These are phyloP conservation scores for Typha latifolia DNA, from an alignment of 176 grass and related monocot genomes.

Conservation along the genomic window DNA sequence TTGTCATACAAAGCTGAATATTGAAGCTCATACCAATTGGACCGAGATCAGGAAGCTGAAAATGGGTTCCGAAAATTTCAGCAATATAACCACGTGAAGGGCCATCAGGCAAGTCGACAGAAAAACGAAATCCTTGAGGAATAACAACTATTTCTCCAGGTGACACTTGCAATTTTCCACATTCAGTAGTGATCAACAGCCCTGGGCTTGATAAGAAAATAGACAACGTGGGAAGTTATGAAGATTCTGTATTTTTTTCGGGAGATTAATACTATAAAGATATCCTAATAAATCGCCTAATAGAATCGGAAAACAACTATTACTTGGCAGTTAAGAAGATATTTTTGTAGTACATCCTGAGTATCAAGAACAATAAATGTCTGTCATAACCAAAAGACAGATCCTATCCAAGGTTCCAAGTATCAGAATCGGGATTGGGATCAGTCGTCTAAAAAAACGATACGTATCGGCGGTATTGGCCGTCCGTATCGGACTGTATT, in stretches of 20 bases:
- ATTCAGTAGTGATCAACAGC: constrained; percentile 84
- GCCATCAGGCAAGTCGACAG: constrained; percentile 57
- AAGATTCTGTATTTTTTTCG: neutral
- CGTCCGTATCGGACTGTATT: too few species aligned
- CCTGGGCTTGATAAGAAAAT: constrained; percentile 57
- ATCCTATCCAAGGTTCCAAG: too few species aligned
- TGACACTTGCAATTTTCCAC: constrained; percentile 56
- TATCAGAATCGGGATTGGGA: too few species aligned
- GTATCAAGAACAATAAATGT: too few species aligned
- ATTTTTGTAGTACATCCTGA: too few species aligned
- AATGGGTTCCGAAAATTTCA: constrained; percentile 85
- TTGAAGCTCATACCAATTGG: constrained; percentile 52
- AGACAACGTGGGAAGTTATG: neutral
- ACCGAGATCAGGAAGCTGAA: constrained; percentile 90
- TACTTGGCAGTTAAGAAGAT: too few species aligned
- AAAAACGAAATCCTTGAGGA: constrained; percentile 87
- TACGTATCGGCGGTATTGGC: too few species aligned
- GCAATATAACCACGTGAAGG: constrained; percentile 79
- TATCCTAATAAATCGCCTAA: too few species aligned
- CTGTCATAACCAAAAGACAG: too few species aligned
- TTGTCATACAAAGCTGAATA: neutral
- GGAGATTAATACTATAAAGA: too few species aligned
- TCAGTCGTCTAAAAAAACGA: too few species aligned
- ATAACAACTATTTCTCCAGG: constrained; percentile 88
- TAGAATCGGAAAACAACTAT: too few species aligned